phyloP scores from a whole-genome alignment of 2,329 filamentous ascomycete species.

The Trichoderma gracile region DNA sequence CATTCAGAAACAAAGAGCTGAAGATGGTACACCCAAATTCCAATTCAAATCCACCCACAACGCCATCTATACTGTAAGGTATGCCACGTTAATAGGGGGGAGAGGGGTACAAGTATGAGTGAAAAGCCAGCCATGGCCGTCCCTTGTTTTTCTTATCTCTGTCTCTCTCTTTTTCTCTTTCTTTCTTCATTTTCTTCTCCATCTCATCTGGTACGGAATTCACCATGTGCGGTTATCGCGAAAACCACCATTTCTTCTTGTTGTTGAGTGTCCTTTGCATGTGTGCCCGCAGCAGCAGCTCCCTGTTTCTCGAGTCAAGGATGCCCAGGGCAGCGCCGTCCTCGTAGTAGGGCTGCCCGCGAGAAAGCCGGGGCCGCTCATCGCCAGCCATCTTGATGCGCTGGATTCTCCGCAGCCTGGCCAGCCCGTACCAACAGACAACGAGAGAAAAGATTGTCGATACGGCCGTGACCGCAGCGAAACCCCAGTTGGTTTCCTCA shows the following conservation, averaged over 20 bases:
- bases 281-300: constrained; percentile 55
- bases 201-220: neutral
- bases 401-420: constrained; percentile 81
- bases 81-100: constrained; percentile 17
- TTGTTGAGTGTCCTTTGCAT: constrained; percentile 48
- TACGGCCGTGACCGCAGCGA: constrained; percentile 69
- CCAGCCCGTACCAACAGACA: constrained; percentile 81
- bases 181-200: neutral
- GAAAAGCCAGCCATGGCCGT: neutral
- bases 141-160: neutral
- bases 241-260: constrained; percentile 39
- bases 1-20: neutral
- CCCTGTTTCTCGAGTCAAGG: constrained; percentile 55
- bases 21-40: constrained; percentile 8
- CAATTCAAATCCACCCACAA: neutral
- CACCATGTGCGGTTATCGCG: neutral
- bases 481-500: constrained; percentile 88
- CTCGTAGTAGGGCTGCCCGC: constrained; percentile 47
- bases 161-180: neutral
- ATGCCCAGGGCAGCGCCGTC: constrained; percentile 50
- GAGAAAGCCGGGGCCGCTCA: constrained; percentile 43
- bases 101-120: neutral
- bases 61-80: constrained; percentile 3
- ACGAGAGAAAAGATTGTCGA: constrained; percentile 73
- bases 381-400: constrained; percentile 76